phyloP scores from a whole-genome alignment of 192 early-diverging fungal species.

The Radiomyces spectabilis region DNA sequence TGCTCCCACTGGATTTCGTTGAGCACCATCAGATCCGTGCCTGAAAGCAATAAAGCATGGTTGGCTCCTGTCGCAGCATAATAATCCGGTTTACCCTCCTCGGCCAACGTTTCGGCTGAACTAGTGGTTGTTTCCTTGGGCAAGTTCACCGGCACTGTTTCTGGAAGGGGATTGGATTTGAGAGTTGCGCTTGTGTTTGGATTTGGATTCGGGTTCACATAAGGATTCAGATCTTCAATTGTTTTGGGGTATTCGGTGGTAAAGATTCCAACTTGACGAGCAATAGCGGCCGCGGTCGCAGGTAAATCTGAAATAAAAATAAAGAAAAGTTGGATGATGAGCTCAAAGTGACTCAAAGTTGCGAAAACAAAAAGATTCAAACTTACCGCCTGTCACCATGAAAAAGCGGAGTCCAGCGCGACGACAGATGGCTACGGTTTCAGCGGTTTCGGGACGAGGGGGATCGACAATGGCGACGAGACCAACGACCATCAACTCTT shows the following conservation, averaged over 20 bases:
- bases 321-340: neutral
- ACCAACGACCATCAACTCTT: slow-evolving; percentile 61
- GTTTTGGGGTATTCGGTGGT: slow-evolving; percentile 24
- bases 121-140: too few species aligned
- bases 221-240: slow-evolving; percentile 19
- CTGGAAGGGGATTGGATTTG: neutral
- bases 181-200: slow-evolving; percentile 27
- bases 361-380: neutral
- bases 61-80: too few species aligned
- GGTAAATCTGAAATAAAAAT: slow-evolving; percentile 40
- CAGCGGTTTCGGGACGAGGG: slow-evolving; percentile 65
- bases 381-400: slow-evolving; percentile 78
- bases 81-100: too few species aligned
- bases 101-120: slow-evolving; percentile 1
- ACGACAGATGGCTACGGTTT: slow-evolving; percentile 53
- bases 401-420: slow-evolving; percentile 69
- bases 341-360: too few species aligned
- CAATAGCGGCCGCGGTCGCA: slow-evolving; percentile 76
- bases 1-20: slow-evolving; percentile 63
- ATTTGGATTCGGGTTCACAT: neutral
- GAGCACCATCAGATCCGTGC: slow-evolving; percentile 54
- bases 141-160: neutral
- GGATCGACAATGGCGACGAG: slow-evolving; percentile 81
- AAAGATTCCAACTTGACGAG: slow-evolving; percentile 72
- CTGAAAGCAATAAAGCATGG: slow-evolving; percentile 61